A percentile compares a stretch with the other conserved stretches of the same genome.
Evolutionary conservation across 2,329 filamentous ascomycete species (phyloP).

Genomic region (Sclerotinia spermophila): DNA sequence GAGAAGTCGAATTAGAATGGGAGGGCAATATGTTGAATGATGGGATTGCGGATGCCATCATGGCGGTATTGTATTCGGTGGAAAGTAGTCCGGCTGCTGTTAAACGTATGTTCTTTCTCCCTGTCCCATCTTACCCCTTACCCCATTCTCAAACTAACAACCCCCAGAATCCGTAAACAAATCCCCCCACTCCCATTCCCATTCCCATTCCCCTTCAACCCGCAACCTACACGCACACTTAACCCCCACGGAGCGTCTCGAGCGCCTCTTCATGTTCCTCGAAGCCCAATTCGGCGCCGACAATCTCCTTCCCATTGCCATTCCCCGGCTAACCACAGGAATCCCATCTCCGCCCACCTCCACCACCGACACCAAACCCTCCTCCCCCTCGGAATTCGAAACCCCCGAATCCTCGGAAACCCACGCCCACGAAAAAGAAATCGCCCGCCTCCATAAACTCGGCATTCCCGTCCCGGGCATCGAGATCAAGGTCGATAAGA

Average conservation of each 20-base stretch:
- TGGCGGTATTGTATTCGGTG: slow-evolving; percentile 86
- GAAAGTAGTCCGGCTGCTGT: slow-evolving; percentile 94
- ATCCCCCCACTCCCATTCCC: slow-evolving; percentile 49
- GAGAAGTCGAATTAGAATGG: slow-evolving; percentile 90
- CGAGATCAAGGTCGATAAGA: slow-evolving; percentile 81
- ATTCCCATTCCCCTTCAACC: slow-evolving; percentile 37
- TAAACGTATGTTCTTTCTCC: slow-evolving; percentile 60
- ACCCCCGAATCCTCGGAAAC: slow-evolving; percentile 20
- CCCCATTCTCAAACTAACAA: slow-evolving; percentile 17
- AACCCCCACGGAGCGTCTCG: slow-evolving; percentile 70
- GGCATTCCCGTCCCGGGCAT: slow-evolving; percentile 91
- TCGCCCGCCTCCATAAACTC: slow-evolving; percentile 73
- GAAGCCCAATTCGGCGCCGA: slow-evolving; percentile 92
- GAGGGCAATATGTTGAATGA: slow-evolving; percentile 98
- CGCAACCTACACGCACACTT: slow-evolving; percentile 72
- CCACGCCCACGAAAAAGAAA: slow-evolving; percentile 52
- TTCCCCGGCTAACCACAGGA: slow-evolving; percentile 48
- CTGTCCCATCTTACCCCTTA: slow-evolving; percentile 12
- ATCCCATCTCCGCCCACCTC: not conserved
- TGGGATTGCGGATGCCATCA: slow-evolving; percentile 93
- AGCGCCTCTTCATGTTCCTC: slow-evolving; percentile 89
- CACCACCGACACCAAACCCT: not conserved
- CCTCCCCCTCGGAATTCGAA: not conserved
- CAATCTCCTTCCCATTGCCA: slow-evolving; percentile 72
- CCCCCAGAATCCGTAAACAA: slow-evolving; percentile 56